Evolutionary conservation across 106 monocot genomes (phyloP).

Genomic region (Dioscorea zingiberensis): DNA sequence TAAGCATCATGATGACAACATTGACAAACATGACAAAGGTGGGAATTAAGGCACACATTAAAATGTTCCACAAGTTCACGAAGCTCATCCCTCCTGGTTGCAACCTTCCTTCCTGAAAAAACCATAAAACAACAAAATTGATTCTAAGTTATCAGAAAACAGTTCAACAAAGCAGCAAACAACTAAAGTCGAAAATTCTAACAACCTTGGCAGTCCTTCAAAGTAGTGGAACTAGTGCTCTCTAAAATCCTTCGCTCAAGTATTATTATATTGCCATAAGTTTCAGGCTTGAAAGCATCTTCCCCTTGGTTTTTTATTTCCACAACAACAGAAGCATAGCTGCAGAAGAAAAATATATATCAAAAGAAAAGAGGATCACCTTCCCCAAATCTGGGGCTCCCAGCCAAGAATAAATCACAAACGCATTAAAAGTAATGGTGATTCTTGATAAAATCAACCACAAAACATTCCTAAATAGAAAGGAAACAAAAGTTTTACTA

Average conservation of each 20-base stretch:
- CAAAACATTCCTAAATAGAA: no score
- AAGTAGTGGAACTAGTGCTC: conserved; percentile 46
- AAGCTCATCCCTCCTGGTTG: conserved; percentile 62
- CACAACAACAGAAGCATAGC: conserved; percentile 71
- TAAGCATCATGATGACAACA: no score
- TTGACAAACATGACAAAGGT: no score
- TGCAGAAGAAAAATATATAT: conserved; percentile 19
- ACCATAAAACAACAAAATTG: neutral
- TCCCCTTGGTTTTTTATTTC: conserved; percentile 84
- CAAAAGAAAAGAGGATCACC: no score
- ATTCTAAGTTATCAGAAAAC: neutral
- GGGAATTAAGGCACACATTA: conserved; percentile 56
- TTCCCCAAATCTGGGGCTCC: no score
- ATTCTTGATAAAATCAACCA: no score
- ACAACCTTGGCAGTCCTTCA: conserved; percentile 77
- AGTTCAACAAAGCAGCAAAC: no score
- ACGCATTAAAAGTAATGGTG: no score
- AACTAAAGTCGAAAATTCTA: neutral
- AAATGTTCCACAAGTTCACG: conserved; percentile 83
- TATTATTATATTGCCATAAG: conserved; percentile 63
- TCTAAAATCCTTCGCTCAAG: conserved; percentile 81
- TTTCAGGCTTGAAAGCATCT: conserved; percentile 81
- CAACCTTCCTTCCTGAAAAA: conserved; percentile 73
- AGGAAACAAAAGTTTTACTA: no score
- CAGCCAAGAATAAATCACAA: no score